Base-by-base conservation (phyloP, 1,139 yeast genomes). In the Diutina scorzettiae region DNA sequence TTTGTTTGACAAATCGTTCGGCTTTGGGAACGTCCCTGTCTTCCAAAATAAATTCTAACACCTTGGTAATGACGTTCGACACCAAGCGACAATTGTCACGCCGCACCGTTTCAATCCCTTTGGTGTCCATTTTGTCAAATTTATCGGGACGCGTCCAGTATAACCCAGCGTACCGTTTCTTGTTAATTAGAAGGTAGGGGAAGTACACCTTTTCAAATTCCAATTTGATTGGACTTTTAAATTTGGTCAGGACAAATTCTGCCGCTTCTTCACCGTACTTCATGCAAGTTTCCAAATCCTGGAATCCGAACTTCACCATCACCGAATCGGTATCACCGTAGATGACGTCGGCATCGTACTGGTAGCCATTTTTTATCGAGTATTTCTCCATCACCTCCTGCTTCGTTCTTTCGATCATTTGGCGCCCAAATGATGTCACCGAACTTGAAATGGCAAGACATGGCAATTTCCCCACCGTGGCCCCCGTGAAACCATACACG, bases 271-370 rank as follows among this genome's bases (percentile, higher is more conserved):
- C 82, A 3, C 98, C 99, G 44, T 87, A 58, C 45, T 74, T 72
- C 98, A 93, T 93, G 52, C 96, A 85, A 27, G 83, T 81, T 45
- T 69, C 77, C 47, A 91, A 60, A 54, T 87, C 95, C n/a, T 68
- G 64, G 33, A 80, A 76, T 1, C 99, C 99, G 64, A 93, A 93
- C 55, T 86, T 87, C 39, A 93, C 96, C 98, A 93, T 93, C 16
- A 93, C 99, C 6, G 98, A 93, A 73, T 93, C 99, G 0, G 99
- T 93, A 63, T 93, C 99, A 66, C 99, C 99, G 58, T 93, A 93
- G 37, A 93, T 82, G 47, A 93, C 98, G 50, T 81, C 75, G 0
- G 97, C 82, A 62, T 93, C 95, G 56, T 73, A 79, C 17, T 75
- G 71, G 53, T 70, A 82, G 1, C 97, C 97, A 59, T 91, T 87